These are phyloP conservation scores for Candida sonorensis DNA, from an alignment of 805 yeast species.

Conservation along the genomic window DNA sequence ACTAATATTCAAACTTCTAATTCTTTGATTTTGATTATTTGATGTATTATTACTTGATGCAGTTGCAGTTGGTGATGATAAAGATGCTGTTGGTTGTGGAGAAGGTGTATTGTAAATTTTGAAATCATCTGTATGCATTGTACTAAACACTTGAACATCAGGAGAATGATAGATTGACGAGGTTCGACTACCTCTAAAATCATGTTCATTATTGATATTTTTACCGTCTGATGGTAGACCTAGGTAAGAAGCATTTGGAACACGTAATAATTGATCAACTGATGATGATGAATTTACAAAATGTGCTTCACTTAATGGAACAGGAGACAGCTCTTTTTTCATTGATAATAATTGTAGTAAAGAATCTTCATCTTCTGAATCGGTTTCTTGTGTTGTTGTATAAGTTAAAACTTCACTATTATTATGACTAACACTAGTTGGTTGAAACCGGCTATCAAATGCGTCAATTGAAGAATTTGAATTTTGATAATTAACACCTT, in stretches of 20 bases:
- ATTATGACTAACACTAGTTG: neutral
- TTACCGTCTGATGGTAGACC: constrained; percentile 1
- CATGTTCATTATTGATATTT: neutral
- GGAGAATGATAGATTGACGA: constrained; percentile 14
- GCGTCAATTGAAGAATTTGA: constrained; percentile 19
- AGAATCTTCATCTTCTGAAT: constrained; percentile 16
- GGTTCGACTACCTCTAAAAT: constrained; percentile 1
- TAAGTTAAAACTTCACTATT: neutral
- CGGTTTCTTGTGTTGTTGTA: constrained; percentile 4
- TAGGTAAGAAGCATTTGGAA: constrained; percentile 2
- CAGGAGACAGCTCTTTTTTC: constrained; percentile 19
- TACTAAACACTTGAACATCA: constrained; percentile 20
- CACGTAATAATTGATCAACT: no score
- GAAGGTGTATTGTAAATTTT: constrained; percentile 21
- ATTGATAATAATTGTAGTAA: constrained; percentile 21
- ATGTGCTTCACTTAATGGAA: no score
- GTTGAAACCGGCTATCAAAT: constrained; percentile 18
- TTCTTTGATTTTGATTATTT: no score
- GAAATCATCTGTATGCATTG: constrained; percentile 26
- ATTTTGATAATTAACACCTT: constrained; percentile 11
- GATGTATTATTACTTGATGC: no score
- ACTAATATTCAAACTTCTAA: no score
- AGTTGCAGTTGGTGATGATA: no score
- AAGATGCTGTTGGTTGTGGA: neutral
- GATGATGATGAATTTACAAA: no score